A percentile compares a stretch with the other conserved stretches of the same genome.
These are phyloP conservation scores for Penicillium sp. DNA, from an alignment of 2,329 filamentous ascomycete genomes.

Conservation along the genomic window DNA sequence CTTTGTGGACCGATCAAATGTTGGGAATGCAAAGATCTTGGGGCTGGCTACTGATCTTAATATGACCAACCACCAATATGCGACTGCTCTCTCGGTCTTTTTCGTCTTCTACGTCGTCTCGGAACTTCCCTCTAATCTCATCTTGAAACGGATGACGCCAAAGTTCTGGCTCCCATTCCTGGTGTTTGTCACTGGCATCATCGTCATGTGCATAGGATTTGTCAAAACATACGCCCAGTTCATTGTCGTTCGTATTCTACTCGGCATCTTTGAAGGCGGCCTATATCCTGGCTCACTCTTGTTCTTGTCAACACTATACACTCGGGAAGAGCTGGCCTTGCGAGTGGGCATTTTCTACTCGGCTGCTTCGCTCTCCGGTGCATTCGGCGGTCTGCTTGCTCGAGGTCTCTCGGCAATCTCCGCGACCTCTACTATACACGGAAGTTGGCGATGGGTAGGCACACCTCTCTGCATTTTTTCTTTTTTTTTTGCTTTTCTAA, in stretches of 20 bases:
- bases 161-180: constrained; percentile 28
- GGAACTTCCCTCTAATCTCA: constrained; percentile 18
- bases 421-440: constrained; percentile 14
- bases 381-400: constrained; percentile 61
- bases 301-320: constrained; percentile 62
- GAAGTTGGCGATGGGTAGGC: too few relatives aligned
- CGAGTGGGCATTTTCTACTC: constrained; percentile 67
- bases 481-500: too few relatives aligned
- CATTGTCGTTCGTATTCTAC: constrained; percentile 52
- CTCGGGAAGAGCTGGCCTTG: constrained; percentile 56
- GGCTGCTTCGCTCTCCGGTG: constrained; percentile 60
- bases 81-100: constrained; percentile 59
- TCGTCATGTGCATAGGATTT: constrained; percentile 31
- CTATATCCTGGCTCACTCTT: constrained; percentile 54
- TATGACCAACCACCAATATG: constrained; percentile 63
- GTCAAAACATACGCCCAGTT: constrained; percentile 14
- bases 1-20: constrained; percentile 70
- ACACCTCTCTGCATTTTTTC: too few relatives aligned
- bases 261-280: constrained; percentile 63
- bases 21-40: constrained; percentile 67
- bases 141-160: constrained; percentile 22
- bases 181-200: constrained; percentile 38
- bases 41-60: constrained; percentile 60
- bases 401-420: constrained; percentile 57
- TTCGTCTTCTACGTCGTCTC: constrained; percentile 16